phyloP scores from a whole-genome alignment of 139 green algal species.

The Tetradesmus lagerheimii region DNA sequence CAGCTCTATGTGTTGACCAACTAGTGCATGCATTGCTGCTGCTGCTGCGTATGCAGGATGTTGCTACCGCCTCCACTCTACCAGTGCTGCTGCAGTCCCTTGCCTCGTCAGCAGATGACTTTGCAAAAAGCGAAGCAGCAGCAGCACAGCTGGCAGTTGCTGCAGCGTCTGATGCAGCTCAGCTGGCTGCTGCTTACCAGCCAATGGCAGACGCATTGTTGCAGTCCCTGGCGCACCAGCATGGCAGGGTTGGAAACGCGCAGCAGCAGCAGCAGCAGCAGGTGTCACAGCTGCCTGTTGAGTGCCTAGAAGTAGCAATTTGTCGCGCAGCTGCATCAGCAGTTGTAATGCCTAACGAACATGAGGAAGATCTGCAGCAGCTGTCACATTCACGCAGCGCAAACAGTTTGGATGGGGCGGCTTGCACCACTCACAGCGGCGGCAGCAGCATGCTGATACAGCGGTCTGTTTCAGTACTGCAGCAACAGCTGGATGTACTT shows the following conservation, averaged over 20 bases:
- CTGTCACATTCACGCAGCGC: background rate
- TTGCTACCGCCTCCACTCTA: background rate
- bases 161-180: background rate
- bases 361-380: background rate
- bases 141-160: background rate
- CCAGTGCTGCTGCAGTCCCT: background rate
- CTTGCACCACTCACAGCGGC: background rate
- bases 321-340: background rate
- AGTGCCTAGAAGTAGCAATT: background rate
- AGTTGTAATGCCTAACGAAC: background rate
- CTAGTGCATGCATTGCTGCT: background rate
- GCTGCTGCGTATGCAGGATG: background rate
- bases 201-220: background rate
- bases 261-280: slow-evolving; percentile 8
- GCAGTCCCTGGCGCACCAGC: background rate
- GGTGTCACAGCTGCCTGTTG: background rate
- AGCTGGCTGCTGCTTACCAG: background rate
- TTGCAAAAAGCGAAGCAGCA: background rate
- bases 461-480: background rate
- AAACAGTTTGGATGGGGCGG: background rate
- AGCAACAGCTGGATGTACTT: background rate
- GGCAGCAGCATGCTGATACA: background rate
- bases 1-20: too few relatives aligned
- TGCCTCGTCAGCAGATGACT: background rate
- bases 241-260: background rate